Base-by-base conservation (phyloP, 208 protist species). In the Leishmania tropica region DNA sequence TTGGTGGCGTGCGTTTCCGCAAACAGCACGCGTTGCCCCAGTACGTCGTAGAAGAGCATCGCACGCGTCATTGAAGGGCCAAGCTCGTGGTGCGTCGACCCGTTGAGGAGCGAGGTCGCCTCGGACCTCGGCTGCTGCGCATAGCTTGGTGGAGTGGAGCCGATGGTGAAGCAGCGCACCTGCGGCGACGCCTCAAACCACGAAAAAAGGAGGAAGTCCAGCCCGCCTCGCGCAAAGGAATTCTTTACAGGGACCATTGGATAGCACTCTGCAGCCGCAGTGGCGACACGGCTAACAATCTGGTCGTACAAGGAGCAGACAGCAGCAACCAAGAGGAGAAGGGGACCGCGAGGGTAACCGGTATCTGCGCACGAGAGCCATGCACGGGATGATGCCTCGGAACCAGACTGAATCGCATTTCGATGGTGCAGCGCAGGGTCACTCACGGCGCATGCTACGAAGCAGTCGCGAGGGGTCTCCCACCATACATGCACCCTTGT, bases 41-140 rank as follows among this genome's bases (percentile, higher is more conserved):
- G 83, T 47, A 96, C 58, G 70, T 96, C 92, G 81, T 96, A 94
- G 35, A 96, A 92, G 3, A 96, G 81, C 90, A 96, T 94, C 0
- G 92, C 92, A 42, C 92, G 92, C 42, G 87, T 78, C 83, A 95
- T 95, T 45, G 78, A 83, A 37, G 80, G 45, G 48, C 80, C 80
- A 4, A 87, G 60, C 24, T 79, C 68, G 8, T n/a, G 42, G 35
- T n/a, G 35, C 31, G 76, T 77, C 60, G 56, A 58, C 58, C 77
- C 81, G 31, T 80, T 74, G 31, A 31, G 53, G 13, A 40, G 19
- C 47, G 72, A 2, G 48, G 72, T 60, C 48, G n/a, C 45, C 48
- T 45, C 35, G 0, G 35, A 45, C n/a, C 2, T 64, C 56, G 28
- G n/a, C 24, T 8, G 45, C 79, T 35, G 21, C 35, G 35, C 76